Conservation (phyloP, 495 filamentous ascomycete genomes). For the Neurospora tetrasperma region DNA sequence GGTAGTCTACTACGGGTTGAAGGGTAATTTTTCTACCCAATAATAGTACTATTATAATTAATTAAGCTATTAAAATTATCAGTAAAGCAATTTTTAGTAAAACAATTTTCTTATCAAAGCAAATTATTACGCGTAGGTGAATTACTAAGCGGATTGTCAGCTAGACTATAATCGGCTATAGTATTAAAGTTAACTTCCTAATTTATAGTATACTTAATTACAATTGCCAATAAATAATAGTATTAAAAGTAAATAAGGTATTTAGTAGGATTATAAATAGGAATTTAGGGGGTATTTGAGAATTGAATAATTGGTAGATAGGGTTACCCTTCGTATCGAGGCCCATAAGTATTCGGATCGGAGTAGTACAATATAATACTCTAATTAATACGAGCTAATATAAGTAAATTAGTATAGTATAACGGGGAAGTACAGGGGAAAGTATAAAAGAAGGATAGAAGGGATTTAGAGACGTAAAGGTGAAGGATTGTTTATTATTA, state of each 20-base stretch:
- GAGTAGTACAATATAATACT: background rate
- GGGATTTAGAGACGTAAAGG: background rate
- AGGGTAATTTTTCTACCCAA: no score
- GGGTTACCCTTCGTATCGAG: background rate
- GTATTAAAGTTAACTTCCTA: no score
- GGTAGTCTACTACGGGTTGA: no score
- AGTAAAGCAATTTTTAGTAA: no score
- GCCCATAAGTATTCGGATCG: background rate
- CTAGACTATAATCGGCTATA: no score
- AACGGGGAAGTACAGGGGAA: no score
- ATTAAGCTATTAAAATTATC: no score
- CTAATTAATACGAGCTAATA: no score
- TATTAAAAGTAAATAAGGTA: background rate
- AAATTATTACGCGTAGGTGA: no score
- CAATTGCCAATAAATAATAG: background rate
- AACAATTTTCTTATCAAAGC: no score
- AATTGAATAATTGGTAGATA: background rate
- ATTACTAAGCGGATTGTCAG: no score
- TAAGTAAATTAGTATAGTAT: background rate
- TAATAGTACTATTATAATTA: no score
- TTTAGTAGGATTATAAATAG: background rate
- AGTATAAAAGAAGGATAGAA: background rate
- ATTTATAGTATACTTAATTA: background rate
- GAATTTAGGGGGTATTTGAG: background rate
- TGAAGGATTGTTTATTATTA: background rate